Base-by-base conservation (phyloP, 2,329 filamentous ascomycete genomes). In the Thielaviopsis ethacetica region DNA sequence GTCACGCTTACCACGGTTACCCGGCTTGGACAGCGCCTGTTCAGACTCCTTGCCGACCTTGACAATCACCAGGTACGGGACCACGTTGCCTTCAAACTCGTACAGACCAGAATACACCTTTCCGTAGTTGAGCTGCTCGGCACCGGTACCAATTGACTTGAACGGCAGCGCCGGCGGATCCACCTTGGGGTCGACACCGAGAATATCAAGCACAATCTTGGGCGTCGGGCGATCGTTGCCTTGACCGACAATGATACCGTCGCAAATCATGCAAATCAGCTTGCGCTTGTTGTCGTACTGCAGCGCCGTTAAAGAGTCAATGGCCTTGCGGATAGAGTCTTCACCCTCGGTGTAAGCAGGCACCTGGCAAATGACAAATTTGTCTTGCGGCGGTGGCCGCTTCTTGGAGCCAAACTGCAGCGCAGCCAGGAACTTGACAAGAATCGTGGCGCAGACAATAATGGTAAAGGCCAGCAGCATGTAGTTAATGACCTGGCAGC, bases 211-310 rank as follows among this genome's bases (percentile, higher is more conserved):
- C 24, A 98, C 90, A 66, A 98, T 97, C 75, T 95, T 96, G 24
- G 93, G 93, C 1, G 93, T 98, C 9, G 93, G 91, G 59, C 91
- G 83, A 71, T 98, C 93, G 68, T 98, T 98, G 65, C 93, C 93
- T 65, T 86, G 84, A 75, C 93, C 93, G 52, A 96, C 88, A 69
- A 97, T 94, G 77, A 96, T 88, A 73, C 93, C 93, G 67, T 98
- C 93, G 68, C 93, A 98, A 65, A 98, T 88, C 62, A 98, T 88
- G 66, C 85, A 93, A 64, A 98, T 91, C 26, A 98, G 81, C 73
- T 98, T 98, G 63, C 93, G 81, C 76, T 98, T 98, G 73, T 98
- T 96, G 72, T 98, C 93, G 66, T 98, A 98, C 65, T 95, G 86
- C 17, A 98, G 79, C 13, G 91, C 89, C 17, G 93, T 96, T 61